phyloP scores from a whole-genome alignment of 306 rosid species.

The Senna siamea region DNA sequence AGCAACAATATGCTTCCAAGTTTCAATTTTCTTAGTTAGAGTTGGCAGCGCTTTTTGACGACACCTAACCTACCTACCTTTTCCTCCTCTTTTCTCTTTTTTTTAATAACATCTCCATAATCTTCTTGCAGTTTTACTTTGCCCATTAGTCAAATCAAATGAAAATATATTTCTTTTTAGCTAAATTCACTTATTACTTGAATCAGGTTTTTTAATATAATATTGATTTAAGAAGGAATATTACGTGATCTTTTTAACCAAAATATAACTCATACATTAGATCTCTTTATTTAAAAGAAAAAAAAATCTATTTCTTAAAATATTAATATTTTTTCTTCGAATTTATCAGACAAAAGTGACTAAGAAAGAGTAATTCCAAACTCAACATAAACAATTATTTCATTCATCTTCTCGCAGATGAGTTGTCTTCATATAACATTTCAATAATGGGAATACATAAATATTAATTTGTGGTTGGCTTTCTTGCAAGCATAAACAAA shows the following conservation, averaged over 20 bases:
- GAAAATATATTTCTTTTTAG: too few species aligned
- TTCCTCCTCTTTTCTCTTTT: neutral
- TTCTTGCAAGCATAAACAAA: neutral
- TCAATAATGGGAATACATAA: too few species aligned
- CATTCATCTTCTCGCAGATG: neutral
- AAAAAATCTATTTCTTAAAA: too few species aligned
- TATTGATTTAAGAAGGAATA: too few species aligned
- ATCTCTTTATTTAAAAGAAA: neutral
- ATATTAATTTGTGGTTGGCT: neutral
- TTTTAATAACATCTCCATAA: too few species aligned
- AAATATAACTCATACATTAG: neutral
- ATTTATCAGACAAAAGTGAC: neutral
- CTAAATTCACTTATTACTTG: too few species aligned
- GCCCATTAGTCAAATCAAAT: too few species aligned
- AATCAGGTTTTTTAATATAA: too few species aligned
- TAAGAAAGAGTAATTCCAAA: neutral
- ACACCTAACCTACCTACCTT: constrained; percentile 4
- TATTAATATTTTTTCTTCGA: neutral
- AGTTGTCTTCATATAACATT: neutral
- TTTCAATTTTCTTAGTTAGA: neutral
- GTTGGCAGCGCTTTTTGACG: neutral
- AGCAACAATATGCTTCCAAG: constrained; percentile 1
- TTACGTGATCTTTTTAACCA: too few species aligned
- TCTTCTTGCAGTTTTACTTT: too few species aligned
- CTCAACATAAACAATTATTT: neutral